phyloP scores from a whole-genome alignment of 345 rosid genomes.

The Hibiscus trionum region DNA sequence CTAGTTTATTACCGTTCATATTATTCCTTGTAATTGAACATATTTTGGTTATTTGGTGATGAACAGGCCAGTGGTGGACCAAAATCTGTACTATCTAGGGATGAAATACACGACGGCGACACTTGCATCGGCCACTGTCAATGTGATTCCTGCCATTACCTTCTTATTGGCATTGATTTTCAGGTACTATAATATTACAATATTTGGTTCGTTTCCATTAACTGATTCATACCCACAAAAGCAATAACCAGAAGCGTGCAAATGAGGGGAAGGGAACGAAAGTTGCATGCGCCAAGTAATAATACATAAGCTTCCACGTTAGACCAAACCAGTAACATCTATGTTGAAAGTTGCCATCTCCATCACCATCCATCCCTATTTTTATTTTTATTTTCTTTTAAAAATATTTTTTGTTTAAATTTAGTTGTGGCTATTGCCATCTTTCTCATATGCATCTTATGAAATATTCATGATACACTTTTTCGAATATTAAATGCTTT shows the following conservation, averaged over 20 bases:
- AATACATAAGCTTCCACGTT: not conserved
- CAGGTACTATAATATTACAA: slow-evolving; percentile 33
- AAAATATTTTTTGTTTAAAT: not conserved
- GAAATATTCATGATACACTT: slow-evolving; percentile 3
- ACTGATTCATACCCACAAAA: not conserved
- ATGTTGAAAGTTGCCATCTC: not conserved
- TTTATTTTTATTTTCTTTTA: no score
- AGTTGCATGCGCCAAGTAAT: not conserved
- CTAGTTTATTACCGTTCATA: not conserved
- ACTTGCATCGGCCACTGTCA: slow-evolving; percentile 64
- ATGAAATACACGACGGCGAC: slow-evolving; percentile 90
- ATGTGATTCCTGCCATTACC: slow-evolving; percentile 74
- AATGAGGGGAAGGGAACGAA: not conserved
- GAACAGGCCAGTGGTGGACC: slow-evolving; percentile 90
- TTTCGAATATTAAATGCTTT: not conserved
- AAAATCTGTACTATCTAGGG: slow-evolving; percentile 72
- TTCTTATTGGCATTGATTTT: slow-evolving; percentile 77
- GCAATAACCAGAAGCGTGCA: not conserved
- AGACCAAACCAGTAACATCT: not conserved
- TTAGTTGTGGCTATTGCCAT: not conserved
- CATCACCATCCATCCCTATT: not conserved
- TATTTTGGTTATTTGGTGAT: not conserved
- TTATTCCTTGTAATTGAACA: not conserved
- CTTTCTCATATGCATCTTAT: slow-evolving; percentile 17
- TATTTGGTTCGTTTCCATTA: not conserved